Percentiles rank a stretch among this genome's conserved stretches.
Evolutionary conservation across 1,284 basidiomycete species (phyloP).

Genomic region (Taiwanofungus camphoratus): DNA sequence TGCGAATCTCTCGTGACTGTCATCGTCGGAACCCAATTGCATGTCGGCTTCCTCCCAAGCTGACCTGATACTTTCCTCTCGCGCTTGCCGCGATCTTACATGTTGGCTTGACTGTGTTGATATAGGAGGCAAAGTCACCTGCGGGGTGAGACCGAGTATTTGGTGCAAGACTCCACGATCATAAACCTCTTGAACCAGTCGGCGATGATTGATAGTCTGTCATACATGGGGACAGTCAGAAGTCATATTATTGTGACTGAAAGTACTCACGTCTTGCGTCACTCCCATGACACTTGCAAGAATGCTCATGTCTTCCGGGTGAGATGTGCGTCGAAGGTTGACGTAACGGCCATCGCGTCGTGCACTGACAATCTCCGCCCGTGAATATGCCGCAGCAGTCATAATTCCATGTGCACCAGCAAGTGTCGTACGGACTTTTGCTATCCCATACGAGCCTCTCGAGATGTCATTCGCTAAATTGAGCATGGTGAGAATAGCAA

Average conservation of each 20-base stretch:
- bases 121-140: constrained; percentile 13
- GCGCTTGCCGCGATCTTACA: constrained; percentile 13
- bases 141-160: constrained; percentile 46
- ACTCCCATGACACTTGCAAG: constrained; percentile 78
- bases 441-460: constrained; percentile 80
- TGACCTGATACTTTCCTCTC: constrained; percentile 29
- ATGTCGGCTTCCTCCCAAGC: constrained; percentile 39
- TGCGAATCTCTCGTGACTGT: constrained; percentile 17
- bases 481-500: constrained; percentile 4
- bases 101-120: constrained; percentile 18
- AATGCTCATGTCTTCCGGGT: constrained; percentile 72
- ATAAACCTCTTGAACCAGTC: constrained; percentile 66
- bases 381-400: constrained; percentile 58
- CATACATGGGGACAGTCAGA: constrained; percentile 10
- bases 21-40: constrained; percentile 19
- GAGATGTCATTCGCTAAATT: constrained; percentile 87
- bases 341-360: constrained; percentile 43
- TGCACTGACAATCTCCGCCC: constrained; percentile 53
- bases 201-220: constrained; percentile 69
- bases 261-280: constrained; percentile 64
- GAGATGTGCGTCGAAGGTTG: constrained; percentile 38
- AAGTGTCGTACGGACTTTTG: constrained; percentile 77
- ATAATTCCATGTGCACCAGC: constrained; percentile 86
- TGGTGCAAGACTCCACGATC: constrained; percentile 57
- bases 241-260: neutral